Conservation (phyloP, 1,284 basidiomycete species). For the Cryptococcus sp. region DNA sequence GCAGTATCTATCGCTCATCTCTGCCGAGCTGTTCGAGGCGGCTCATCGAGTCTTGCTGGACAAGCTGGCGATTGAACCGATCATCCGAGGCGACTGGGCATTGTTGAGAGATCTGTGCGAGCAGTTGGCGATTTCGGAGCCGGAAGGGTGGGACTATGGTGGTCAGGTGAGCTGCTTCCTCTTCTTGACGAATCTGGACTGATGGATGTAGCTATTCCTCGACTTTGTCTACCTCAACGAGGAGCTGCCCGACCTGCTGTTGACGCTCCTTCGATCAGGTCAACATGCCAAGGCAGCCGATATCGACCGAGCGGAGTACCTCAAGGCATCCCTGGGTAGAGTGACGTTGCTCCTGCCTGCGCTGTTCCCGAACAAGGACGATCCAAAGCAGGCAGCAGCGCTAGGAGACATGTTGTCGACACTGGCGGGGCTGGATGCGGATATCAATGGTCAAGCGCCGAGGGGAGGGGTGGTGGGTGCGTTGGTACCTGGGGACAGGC, state of each 20-base stretch:
- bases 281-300: conserved; percentile 35
- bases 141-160: conserved; percentile 69
- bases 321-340: conserved; percentile 59
- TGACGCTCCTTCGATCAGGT: too few relatives aligned
- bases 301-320: conserved; percentile 50
- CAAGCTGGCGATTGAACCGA: conserved; percentile 83
- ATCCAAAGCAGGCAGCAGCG: conserved; percentile 35
- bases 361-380: conserved; percentile 45
- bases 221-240: conserved; percentile 34
- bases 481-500: conserved; percentile 39
- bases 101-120: conserved; percentile 70
- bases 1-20: conserved; percentile 71
- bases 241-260: conserved; percentile 32
- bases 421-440: conserved; percentile 12
- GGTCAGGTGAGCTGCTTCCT: conserved; percentile 60
- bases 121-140: conserved; percentile 58
- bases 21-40: conserved; percentile 62
- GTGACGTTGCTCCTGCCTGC: conserved; percentile 67
- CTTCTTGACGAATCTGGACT: conserved; percentile 3
- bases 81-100: conserved; percentile 70
- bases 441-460: conserved; percentile 14
- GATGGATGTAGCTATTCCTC: conserved; percentile 27
- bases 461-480: conserved; percentile 26
- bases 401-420: conserved; percentile 39
- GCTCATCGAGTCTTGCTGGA: conserved; percentile 77